Conservation (phyloP, 768 basidiomycete species). For the Krasilnikovozyma curviuscula region DNA sequence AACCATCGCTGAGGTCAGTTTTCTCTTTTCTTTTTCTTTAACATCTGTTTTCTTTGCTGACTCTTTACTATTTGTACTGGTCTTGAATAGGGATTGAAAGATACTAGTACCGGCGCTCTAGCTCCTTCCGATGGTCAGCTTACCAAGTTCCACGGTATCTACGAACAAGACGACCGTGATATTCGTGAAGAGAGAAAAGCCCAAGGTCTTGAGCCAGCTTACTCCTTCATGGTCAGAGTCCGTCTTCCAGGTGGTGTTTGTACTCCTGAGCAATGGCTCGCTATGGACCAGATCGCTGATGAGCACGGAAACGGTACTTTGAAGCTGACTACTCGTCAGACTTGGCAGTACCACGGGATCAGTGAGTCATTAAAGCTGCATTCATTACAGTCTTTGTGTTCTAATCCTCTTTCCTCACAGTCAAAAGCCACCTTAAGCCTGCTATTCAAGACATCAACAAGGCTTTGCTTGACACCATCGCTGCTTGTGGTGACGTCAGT, state of each 20-base stretch:
- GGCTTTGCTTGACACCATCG: constrained; percentile 76
- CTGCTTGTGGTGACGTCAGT: constrained; percentile 96
- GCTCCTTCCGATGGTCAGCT: constrained; percentile 78
- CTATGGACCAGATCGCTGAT: constrained; percentile 90
- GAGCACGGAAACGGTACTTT: constrained; percentile 83
- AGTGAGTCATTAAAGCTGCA: constrained; percentile 19
- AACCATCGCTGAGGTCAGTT: constrained; percentile 52
- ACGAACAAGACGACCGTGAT: constrained; percentile 67
- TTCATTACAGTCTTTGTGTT: neutral
- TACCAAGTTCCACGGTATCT: constrained; percentile 60
- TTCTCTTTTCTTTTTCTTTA: neutral
- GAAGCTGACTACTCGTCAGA: constrained; percentile 92
- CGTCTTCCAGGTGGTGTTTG: constrained; percentile 94
- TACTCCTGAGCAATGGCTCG: constrained; percentile 72
- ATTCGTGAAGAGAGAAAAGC: constrained; percentile 88
- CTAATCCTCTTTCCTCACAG: neutral
- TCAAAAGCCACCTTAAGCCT: constrained; percentile 87
- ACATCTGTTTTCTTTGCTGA: neutral
- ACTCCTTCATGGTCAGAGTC: constrained; percentile 94
- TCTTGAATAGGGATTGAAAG: constrained; percentile 42
- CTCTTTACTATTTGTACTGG: neutral
- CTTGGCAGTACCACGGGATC: constrained; percentile 99
- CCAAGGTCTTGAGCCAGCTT: constrained; percentile 86
- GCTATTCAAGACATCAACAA: constrained; percentile 93
- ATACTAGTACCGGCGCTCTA: constrained; percentile 72